phyloP scores from a whole-genome alignment of 768 basidiomycete genomes.

The Rubroboletus satanas region DNA sequence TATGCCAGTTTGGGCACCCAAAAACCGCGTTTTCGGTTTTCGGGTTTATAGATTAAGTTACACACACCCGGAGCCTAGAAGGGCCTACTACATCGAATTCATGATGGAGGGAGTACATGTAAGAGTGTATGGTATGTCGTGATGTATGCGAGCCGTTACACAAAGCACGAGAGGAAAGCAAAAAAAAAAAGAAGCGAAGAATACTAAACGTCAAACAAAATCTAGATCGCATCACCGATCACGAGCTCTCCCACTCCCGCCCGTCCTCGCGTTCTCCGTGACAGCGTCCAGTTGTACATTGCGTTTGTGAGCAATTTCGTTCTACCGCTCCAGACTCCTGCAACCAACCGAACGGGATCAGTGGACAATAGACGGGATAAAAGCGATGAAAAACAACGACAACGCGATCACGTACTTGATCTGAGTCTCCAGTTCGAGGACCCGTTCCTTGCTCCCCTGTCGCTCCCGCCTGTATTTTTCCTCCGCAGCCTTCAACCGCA shows the following conservation, averaged over 20 bases:
- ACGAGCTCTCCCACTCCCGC: constrained; percentile 13
- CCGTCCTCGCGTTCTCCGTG: constrained; percentile 25
- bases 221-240: constrained; percentile 16
- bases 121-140: constrained; percentile 17
- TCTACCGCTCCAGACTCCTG: constrained; percentile 73
- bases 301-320: constrained; percentile 76
- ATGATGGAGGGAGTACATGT: constrained; percentile 2
- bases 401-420: constrained; percentile 59
- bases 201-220: not conserved
- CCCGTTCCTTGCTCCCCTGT: constrained; percentile 88
- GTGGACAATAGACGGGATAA: not conserved
- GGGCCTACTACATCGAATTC: not conserved
- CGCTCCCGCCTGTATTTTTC: constrained; percentile 91
- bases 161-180: constrained; percentile 11
- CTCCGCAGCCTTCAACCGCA: constrained; percentile 73
- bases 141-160: constrained; percentile 2
- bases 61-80: not conserved
- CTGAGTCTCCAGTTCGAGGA: constrained; percentile 65
- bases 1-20: too few relatives aligned
- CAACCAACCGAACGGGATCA: not conserved
- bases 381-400: constrained; percentile 6
- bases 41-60: too few relatives aligned
- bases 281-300: constrained; percentile 37
- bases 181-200: not conserved
- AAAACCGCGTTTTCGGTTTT: too few relatives aligned